phyloP scores from a whole-genome alignment of 495 filamentous ascomycete species.

The Letharia lupina region DNA sequence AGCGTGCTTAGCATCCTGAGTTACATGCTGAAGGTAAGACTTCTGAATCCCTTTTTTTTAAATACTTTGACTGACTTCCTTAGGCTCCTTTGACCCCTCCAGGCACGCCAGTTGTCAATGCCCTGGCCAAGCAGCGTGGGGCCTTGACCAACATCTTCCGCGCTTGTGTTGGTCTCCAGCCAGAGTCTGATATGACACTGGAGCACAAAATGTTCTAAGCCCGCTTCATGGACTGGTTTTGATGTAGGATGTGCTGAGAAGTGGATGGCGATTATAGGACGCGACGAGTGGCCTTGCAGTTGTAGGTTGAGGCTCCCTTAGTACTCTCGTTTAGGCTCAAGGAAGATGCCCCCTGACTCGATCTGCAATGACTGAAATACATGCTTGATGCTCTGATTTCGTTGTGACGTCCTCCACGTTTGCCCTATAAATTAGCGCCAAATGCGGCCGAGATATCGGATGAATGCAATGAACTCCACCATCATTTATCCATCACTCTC shows the following conservation, averaged over 20 bases:
- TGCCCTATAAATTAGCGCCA: not conserved
- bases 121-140: conserved; percentile 90
- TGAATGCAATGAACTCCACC: not conserved
- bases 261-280: not conserved
- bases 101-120: conserved; percentile 92
- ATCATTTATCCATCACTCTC: not conserved
- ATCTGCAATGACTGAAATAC: not conserved
- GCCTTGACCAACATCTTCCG: conserved; percentile 98
- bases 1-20: conserved; percentile 93
- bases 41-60: not conserved
- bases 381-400: not conserved
- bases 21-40: conserved; percentile 88
- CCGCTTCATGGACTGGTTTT: not conserved
- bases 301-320: conserved; percentile 20
- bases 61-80: conserved; percentile 8
- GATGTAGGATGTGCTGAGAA: not conserved
- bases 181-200: conserved; percentile 97
- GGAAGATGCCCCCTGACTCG: conserved; percentile 26
- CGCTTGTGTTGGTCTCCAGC: conserved; percentile 93
- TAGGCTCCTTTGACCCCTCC: conserved; percentile 85
- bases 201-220: conserved; percentile 92
- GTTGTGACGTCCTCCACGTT: not conserved
- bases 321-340: conserved; percentile 24
- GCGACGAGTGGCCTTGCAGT: conserved; percentile 3
- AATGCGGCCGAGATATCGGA: conserved; percentile 5